A percentile compares a stretch with the other conserved stretches of the same genome.
Conservation (phyloP, 306 rosid genomes). For the Cajanus cajan region DNA sequence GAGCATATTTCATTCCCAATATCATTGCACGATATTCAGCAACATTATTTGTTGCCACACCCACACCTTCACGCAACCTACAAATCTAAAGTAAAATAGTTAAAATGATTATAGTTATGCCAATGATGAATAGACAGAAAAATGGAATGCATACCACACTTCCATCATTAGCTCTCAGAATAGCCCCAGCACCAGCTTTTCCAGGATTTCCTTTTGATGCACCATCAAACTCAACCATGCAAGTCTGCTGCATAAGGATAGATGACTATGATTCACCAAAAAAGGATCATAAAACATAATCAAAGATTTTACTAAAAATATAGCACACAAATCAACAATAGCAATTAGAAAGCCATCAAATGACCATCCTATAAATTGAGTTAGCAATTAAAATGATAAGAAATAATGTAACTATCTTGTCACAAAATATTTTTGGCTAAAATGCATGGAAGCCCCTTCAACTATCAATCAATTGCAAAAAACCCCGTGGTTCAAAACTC, state of each 20-base stretch:
- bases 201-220: conserved; percentile 69
- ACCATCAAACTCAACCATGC: conserved; percentile 59
- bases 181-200: conserved; percentile 64
- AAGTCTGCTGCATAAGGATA: conserved; percentile 38
- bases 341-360: conserved; percentile 2
- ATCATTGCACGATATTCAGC: conserved; percentile 94
- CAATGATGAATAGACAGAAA: conserved; percentile 16
- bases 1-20: conserved; percentile 85
- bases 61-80: conserved; percentile 84
- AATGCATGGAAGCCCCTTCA: neutral
- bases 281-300: neutral
- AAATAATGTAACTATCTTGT: neutral
- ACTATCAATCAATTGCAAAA: neutral
- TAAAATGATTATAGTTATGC: conserved; percentile 19
- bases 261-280: neutral
- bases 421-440: neutral
- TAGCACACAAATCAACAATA: neutral
- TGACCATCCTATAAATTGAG: conserved; percentile 1
- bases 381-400: neutral
- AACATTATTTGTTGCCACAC: conserved; percentile 74
- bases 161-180: conserved; percentile 59
- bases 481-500: neutral
- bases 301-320: conserved; percentile 20
- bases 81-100: conserved; percentile 54
- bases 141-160: conserved; percentile 59